Base-by-base conservation (phyloP, 2,329 filamentous ascomycete genomes). In the Colletotrichum gigasporum region DNA sequence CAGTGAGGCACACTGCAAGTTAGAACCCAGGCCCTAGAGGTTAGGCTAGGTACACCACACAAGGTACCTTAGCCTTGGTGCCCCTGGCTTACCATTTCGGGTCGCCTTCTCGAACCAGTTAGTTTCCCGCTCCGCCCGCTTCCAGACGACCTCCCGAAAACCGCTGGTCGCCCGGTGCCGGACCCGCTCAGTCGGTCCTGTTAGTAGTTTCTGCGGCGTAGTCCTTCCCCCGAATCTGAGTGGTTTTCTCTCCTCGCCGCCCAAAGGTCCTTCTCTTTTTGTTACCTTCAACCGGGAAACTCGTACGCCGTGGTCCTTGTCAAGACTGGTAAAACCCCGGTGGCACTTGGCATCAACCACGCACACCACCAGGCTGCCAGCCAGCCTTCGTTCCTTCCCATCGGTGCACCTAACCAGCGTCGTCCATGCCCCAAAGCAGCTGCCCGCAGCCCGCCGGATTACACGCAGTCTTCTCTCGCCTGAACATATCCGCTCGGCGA, bases 91-190 rank as follows among this genome's bases (percentile, higher is more conserved):
- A 37, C 41, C 48, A 54, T 52, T 26, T 59, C 61, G 61, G 61
- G 42, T n/a, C 16, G 56, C 22, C 28, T 39, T 45, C 61, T 58
- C 12, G 48, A 64, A 61, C 37, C 24, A 44, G 61, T 60, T 64
- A 64, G 61, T 61, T n/a, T 35, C 32, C 56, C 56, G 61, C 24
- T 42, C 48, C 56, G 42, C 42, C 48, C 41, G 48, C 47, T 14
- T 48, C 41, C 22, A 50, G 20, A 41, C 56, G 34, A 64, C 61
- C 56, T 50, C 61, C 56, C 56, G 55, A 50, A 64, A 61, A 64
- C 35, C 61, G 42, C 48, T 41, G 39, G 48, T 61, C 45, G 56
- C 28, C 61, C 61, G 55, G 61, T 41, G 56, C 61, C 56, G 48
- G 61, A 50, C 61, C 61, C 56, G 61, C 61, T 61, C 48, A 10